Conservation (phyloP, 2,329 filamentous ascomycete species). For the Apiospora sp. region DNA sequence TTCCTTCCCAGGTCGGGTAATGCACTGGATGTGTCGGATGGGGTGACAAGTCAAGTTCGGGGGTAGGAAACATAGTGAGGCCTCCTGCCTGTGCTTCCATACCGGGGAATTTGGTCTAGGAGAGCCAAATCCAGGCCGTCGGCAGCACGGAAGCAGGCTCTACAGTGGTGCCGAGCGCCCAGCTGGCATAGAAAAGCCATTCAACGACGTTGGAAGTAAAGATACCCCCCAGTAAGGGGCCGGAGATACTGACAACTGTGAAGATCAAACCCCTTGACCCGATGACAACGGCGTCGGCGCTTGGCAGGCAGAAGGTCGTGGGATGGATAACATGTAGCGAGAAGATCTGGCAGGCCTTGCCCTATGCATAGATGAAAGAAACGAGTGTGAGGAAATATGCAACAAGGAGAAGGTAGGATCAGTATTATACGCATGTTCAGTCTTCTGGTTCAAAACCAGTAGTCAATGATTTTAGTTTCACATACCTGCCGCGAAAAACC, state of each 20-base stretch:
- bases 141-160: no score
- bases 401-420: no score
- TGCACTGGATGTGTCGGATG: no score
- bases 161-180: slow-evolving; percentile 4
- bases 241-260: slow-evolving; percentile 43
- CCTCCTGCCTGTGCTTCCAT: no score
- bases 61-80: no score
- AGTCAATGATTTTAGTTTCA: no score
- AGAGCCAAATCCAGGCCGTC: no score
- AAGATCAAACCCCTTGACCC: slow-evolving; percentile 48
- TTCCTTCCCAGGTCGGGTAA: no score
- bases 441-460: no score
- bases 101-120: no score
- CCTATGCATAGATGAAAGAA: slow-evolving; percentile 16
- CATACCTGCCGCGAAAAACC: slow-evolving; percentile 27
- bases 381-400: slow-evolving; percentile 20
- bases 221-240: slow-evolving; percentile 38
- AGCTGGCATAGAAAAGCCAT: slow-evolving; percentile 42
- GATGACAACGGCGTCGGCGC: slow-evolving; percentile 47
- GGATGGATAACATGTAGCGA: slow-evolving; percentile 33
- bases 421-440: no score
- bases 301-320: slow-evolving; percentile 44
- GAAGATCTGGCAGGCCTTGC: slow-evolving; percentile 13
- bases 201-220: slow-evolving; percentile 43
- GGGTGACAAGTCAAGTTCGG: no score